Conservation (phyloP, 257 asterid species). For the Solanum sejunctum region DNA sequence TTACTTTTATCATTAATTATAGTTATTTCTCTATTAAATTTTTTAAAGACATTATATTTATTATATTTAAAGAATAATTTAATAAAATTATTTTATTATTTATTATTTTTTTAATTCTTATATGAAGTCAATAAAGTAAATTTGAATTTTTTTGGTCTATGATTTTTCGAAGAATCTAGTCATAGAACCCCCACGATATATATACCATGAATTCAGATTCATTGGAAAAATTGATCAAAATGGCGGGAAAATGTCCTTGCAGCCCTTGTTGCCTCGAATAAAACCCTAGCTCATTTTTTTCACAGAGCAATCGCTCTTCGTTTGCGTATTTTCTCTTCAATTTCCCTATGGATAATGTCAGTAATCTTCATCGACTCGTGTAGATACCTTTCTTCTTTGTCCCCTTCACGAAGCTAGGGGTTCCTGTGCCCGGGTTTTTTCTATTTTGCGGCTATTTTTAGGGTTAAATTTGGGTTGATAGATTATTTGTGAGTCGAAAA, state of each 20-base stretch:
- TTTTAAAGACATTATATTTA: too few relatives aligned
- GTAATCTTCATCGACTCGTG: background rate
- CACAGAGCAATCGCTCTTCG: background rate
- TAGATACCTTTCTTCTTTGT: background rate
- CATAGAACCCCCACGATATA: background rate
- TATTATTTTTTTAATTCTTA: too few relatives aligned
- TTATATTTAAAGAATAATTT: too few relatives aligned
- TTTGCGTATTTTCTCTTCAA: background rate
- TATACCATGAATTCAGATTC: background rate
- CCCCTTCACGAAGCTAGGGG: background rate
- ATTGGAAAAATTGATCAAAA: background rate
- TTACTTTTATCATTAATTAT: too few relatives aligned
- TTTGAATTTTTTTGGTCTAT: too few relatives aligned
- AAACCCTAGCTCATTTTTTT: constrained; percentile 8
- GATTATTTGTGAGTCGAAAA: background rate
- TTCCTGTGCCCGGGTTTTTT: background rate
- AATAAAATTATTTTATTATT: too few relatives aligned
- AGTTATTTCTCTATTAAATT: too few relatives aligned
- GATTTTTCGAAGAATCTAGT: too few relatives aligned
- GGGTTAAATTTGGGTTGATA: background rate
- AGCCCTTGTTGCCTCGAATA: constrained; percentile 1
- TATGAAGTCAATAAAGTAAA: too few relatives aligned
- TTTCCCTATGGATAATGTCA: background rate
- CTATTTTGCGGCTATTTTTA: background rate
- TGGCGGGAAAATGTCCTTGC: constrained; percentile 41